A percentile compares a stretch with the other conserved stretches of the same genome.
phyloP scores from a whole-genome alignment of 306 rosid genomes.

The Prunus persica region Prunus_persica_NCBIv2 NC_034015.1:15791501-15792000 shows the following conservation, averaged over 20 bases:
- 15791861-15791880: too few relatives aligned
- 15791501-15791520: background rate
- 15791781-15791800: background rate
- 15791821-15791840: too few relatives aligned
- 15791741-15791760: background rate
- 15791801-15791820: background rate
- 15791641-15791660: background rate
- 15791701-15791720: too few relatives aligned
- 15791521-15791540: background rate
- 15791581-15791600: conserved; percentile 7
- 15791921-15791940: background rate
- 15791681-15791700: conserved; percentile 10
- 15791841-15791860: too few relatives aligned
- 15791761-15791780: background rate
- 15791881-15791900: too few relatives aligned
- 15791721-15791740: background rate
- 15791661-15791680: conserved; percentile 7
- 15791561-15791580: background rate
- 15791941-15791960: background rate
- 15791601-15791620: background rate
- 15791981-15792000: conserved; percentile 2
- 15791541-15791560: background rate
- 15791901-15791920: too few relatives aligned
- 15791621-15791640: background rate
- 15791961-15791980: background rate